phyloP scores from a whole-genome alignment of 805 yeast genomes.

The Lipomyces sp. region DNA sequence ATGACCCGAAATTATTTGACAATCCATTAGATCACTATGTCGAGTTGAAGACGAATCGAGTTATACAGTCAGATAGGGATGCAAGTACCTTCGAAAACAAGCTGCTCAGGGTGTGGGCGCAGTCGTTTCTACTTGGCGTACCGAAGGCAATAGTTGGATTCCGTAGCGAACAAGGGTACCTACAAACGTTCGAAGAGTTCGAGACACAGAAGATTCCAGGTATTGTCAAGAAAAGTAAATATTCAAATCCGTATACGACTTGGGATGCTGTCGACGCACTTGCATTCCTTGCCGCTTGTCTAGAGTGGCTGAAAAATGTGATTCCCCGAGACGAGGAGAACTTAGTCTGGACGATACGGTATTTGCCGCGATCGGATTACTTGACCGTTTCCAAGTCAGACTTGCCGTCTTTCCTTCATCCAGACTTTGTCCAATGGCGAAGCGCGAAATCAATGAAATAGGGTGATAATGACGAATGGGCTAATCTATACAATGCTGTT shows the following conservation, averaged over 20 bases:
- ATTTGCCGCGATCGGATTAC: conserved; percentile 38
- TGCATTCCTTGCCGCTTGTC: conserved; percentile 82
- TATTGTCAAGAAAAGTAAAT: conserved; percentile 57
- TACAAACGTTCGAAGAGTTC: conserved; percentile 73
- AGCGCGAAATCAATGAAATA: background rate
- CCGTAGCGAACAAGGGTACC: conserved; percentile 70
- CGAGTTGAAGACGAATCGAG: conserved; percentile 76
- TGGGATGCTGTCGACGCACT: conserved; percentile 79
- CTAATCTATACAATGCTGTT: background rate
- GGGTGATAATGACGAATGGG: background rate
- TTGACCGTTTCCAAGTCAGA: conserved; percentile 23
- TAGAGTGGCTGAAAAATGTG: conserved; percentile 71
- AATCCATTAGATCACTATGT: conserved; percentile 74
- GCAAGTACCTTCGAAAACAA: conserved; percentile 74
- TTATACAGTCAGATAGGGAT: conserved; percentile 60
- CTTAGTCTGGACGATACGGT: conserved; percentile 60
- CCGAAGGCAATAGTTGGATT: conserved; percentile 84
- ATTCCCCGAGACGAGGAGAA: conserved; percentile 52
- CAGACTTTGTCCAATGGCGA: conserved; percentile 36
- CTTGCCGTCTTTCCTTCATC: conserved; percentile 26
- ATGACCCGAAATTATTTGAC: conserved; percentile 36
- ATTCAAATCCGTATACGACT: conserved; percentile 38
- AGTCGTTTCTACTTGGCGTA: conserved; percentile 85
- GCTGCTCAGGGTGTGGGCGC: conserved; percentile 86
- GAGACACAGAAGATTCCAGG: conserved; percentile 80